Evolutionary conservation across 2,329 filamentous ascomycete genomes (phyloP).

Genomic region (Diaporthe eres): DNA sequence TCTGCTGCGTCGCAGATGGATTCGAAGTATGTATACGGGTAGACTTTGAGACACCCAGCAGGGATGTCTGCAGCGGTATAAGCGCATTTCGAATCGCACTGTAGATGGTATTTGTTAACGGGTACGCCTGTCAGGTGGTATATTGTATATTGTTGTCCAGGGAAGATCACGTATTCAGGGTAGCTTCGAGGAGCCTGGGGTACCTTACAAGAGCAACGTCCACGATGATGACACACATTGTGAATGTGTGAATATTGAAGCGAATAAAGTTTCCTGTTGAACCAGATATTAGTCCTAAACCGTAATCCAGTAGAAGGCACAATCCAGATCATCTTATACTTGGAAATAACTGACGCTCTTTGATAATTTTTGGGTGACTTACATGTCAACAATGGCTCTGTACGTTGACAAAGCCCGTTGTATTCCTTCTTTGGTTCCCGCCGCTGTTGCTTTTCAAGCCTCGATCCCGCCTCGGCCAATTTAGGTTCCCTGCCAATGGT

Average conservation of each 20-base stretch:
- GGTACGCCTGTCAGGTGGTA: background rate
- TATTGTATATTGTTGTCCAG: background rate
- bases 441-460: background rate
- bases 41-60: constrained; percentile 13
- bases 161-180: too few species aligned
- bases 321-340: background rate
- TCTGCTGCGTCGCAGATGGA: background rate
- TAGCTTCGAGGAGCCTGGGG: too few species aligned
- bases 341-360: background rate
- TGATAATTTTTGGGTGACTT: background rate
- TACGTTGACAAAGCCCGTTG: constrained; percentile 1
- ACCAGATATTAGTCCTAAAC: background rate
- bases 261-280: background rate
- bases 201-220: constrained; percentile 17
- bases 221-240: constrained; percentile 22
- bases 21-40: constrained; percentile 2
- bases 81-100: constrained; percentile 7
- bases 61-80: background rate
- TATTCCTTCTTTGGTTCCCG: background rate
- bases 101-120: background rate
- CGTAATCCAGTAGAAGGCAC: too few species aligned
- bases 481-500: background rate
- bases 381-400: background rate
- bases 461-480: background rate
- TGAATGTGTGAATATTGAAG: background rate